Evolutionary conservation across 371 early-diverging fungal species (phyloP).

Genomic region (Lichtheimia ramosa): DNA sequence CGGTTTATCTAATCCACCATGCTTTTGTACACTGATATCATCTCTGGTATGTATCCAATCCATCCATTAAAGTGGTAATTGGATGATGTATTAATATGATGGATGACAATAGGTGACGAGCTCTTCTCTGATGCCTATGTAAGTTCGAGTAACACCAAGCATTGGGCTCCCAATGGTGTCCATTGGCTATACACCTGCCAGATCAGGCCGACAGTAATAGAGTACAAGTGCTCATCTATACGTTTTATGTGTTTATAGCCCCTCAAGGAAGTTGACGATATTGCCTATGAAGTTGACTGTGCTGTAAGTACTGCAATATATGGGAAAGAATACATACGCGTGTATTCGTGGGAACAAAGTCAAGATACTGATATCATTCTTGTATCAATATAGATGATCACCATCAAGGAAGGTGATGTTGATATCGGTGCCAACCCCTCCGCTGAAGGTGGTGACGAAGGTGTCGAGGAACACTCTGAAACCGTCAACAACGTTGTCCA

Average conservation of each 20-base stretch:
- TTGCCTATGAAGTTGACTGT: constrained; percentile 83
- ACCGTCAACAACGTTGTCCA: constrained; percentile 88
- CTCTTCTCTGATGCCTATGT: constrained; percentile 89
- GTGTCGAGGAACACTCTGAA: constrained; percentile 54
- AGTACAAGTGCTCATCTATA: neutral
- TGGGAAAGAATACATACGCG: no score
- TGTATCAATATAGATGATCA: constrained; percentile 49
- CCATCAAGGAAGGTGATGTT: constrained; percentile 67
- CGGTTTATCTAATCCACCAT: constrained; percentile 28
- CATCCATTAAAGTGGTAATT: neutral
- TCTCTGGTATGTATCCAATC: constrained; percentile 30
- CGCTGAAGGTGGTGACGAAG: constrained; percentile 81
- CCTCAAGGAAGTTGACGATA: constrained; percentile 67
- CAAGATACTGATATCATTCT: neutral
- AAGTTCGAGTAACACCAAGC: constrained; percentile 7
- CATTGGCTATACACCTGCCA: no score
- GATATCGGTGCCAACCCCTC: constrained; percentile 96
- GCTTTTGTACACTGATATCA: constrained; percentile 50
- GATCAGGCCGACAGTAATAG: neutral
- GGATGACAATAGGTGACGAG: constrained; percentile 72
- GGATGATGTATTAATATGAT: neutral
- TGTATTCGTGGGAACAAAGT: no score
- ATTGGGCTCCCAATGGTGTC: neutral
- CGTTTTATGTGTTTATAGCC: constrained; percentile 25
- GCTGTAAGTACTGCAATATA: constrained; percentile 28